A percentile compares a stretch with the other conserved stretches of the same genome.
These are phyloP conservation scores for Letharia columbiana DNA, from an alignment of 495 filamentous ascomycete species.

Conservation along the genomic window DNA sequence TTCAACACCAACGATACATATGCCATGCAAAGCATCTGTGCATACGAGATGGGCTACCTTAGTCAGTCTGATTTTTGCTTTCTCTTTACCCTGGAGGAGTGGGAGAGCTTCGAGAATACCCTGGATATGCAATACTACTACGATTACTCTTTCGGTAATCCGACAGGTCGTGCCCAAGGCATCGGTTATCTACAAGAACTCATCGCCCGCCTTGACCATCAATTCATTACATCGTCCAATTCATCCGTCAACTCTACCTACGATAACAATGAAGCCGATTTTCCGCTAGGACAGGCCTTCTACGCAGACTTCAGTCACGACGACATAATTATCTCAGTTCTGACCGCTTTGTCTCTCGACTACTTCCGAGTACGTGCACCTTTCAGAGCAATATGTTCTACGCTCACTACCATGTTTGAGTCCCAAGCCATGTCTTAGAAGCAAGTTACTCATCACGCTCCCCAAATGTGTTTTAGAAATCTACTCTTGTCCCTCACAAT, in stretches of 20 bases:
- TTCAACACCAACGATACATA: slow-evolving; percentile 36
- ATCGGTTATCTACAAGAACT: slow-evolving; percentile 37
- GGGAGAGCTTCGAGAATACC: slow-evolving; percentile 36
- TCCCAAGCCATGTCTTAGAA: too few relatives aligned
- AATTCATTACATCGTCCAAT: slow-evolving; percentile 32
- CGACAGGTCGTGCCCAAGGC: slow-evolving; percentile 35
- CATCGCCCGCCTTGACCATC: slow-evolving; percentile 31
- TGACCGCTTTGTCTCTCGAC: slow-evolving; percentile 38
- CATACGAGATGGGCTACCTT: slow-evolving; percentile 33
- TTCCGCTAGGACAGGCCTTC: slow-evolving; percentile 38
- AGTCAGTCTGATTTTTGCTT: slow-evolving; percentile 31
- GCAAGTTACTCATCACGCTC: too few relatives aligned
- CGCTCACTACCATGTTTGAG: too few relatives aligned
- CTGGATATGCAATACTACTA: slow-evolving; percentile 35
- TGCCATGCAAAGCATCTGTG: slow-evolving; percentile 37
- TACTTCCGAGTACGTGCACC: slow-evolving; percentile 25
- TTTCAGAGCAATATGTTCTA: too few relatives aligned
- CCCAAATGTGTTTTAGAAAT: too few relatives aligned
- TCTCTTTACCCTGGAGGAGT: slow-evolving; percentile 35
- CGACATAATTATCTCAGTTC: slow-evolving; percentile 36
- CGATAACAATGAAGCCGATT: slow-evolving; percentile 34
- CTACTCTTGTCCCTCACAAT: too few relatives aligned
- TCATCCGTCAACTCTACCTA: slow-evolving; percentile 35
- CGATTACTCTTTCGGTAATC: slow-evolving; percentile 34
- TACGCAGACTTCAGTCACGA: slow-evolving; percentile 44